Conservation (phyloP, 2,329 filamentous ascomycete species). For the Colletotrichum sp. region DNA sequence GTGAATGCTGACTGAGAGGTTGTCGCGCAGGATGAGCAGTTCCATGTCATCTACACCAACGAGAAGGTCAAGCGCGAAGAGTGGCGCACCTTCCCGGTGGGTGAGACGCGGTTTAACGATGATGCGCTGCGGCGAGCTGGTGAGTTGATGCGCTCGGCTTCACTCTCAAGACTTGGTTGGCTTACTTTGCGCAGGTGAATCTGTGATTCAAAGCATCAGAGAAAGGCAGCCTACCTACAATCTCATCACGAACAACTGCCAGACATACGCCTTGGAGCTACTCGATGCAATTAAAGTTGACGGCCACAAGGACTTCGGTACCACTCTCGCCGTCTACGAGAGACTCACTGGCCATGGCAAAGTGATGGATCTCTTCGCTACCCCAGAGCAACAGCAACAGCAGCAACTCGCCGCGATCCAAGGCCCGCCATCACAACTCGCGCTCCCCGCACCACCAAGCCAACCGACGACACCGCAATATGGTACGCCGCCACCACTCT, state of each 20-base stretch:
- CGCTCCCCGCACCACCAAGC: conserved; percentile 55
- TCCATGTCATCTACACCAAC: conserved; percentile 63
- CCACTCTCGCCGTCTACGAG: conserved; percentile 58
- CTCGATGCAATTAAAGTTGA: conserved; percentile 60
- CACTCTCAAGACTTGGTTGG: not conserved
- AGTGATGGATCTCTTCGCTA: conserved; percentile 56
- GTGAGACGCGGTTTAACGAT: conserved; percentile 59
- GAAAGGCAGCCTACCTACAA: conserved; percentile 56
- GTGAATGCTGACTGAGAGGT: not conserved
- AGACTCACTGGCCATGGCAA: conserved; percentile 51
- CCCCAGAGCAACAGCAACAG: conserved; percentile 30
- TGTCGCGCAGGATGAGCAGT: conserved; percentile 51
- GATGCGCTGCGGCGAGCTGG: conserved; percentile 55
- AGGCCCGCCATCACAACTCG: not conserved
- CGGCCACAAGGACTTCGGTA: conserved; percentile 55
- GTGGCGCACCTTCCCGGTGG: conserved; percentile 57
- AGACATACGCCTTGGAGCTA: conserved; percentile 58
- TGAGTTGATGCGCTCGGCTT: conserved; percentile 29
- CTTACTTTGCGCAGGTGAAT: conserved; percentile 43
- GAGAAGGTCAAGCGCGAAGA: conserved; percentile 47
- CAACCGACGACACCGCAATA: conserved; percentile 28
- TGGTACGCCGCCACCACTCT: not conserved
- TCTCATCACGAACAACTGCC: conserved; percentile 65
- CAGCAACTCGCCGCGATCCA: not conserved
- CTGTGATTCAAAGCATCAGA: conserved; percentile 57